Evolutionary conservation across 2,329 filamentous ascomycete genomes (phyloP).

Genomic region (Cercospora sojina): DNA sequence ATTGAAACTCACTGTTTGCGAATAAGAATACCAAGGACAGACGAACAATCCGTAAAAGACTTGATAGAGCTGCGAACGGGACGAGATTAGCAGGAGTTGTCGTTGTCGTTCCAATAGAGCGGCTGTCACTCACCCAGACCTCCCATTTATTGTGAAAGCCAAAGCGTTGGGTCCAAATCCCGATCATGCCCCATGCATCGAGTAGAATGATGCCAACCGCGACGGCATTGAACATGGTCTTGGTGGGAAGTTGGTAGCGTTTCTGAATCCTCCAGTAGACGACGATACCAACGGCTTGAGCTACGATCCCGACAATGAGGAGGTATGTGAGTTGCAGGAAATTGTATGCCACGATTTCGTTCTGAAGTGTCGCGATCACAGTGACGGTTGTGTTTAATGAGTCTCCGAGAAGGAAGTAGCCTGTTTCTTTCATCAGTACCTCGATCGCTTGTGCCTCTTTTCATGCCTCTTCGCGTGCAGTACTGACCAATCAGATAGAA

Average conservation of each 20-base stretch:
- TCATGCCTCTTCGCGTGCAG: not conserved
- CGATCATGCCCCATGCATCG: slow-evolving; percentile 60
- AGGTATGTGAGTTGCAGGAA: slow-evolving; percentile 65
- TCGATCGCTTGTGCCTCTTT: not conserved
- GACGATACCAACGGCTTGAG: slow-evolving; percentile 63
- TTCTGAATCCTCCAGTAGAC: slow-evolving; percentile 60
- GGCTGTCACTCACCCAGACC: too few species aligned
- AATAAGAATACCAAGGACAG: slow-evolving; percentile 70
- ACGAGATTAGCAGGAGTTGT: not conserved
- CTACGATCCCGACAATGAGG: slow-evolving; percentile 63
- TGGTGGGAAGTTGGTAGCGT: slow-evolving; percentile 59
- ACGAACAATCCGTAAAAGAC: slow-evolving; percentile 64
- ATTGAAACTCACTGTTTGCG: slow-evolving; percentile 53
- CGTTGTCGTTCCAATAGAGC: too few species aligned
- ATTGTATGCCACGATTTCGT: slow-evolving; percentile 63
- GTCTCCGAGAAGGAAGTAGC: slow-evolving; percentile 68
- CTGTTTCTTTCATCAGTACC: slow-evolving; percentile 24
- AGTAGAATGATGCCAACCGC: slow-evolving; percentile 62
- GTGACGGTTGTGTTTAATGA: slow-evolving; percentile 69
- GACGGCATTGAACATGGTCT: slow-evolving; percentile 67
- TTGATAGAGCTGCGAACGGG: slow-evolving; percentile 20
- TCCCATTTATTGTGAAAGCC: slow-evolving; percentile 30
- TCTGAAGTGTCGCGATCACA: slow-evolving; percentile 65
- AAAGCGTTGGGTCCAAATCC: slow-evolving; percentile 56
- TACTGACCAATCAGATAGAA: slow-evolving; percentile 60